Evolutionary conservation across 345 rosid species (phyloP).

Genomic region (Zanthoxylum bungeanum): DNA sequence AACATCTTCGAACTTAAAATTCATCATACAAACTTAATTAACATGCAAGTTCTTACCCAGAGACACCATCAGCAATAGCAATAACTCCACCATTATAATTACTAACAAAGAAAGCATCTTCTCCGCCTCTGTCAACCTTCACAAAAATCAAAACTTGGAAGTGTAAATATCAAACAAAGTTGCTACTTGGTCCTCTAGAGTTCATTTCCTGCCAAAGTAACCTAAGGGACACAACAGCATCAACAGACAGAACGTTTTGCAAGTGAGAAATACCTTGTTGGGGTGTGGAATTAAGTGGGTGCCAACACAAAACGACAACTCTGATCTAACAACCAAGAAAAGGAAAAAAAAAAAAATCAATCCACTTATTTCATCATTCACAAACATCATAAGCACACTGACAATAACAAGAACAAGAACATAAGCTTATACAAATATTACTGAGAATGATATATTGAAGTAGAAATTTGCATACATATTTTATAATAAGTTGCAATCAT

Average conservation of each 20-base stretch:
- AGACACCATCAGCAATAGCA: constrained; percentile 94
- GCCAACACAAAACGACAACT: constrained; percentile 53
- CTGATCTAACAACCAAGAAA: constrained; percentile 27
- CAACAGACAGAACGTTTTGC: neutral
- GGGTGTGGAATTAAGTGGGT: constrained; percentile 76
- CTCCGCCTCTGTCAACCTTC: constrained; percentile 82
- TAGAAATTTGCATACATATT: neutral
- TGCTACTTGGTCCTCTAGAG: neutral
- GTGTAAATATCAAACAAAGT: neutral
- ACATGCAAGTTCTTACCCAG: constrained; percentile 44
- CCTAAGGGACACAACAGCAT: neutral
- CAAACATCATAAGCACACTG: neutral
- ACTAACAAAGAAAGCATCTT: constrained; percentile 79
- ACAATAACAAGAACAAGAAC: neutral
- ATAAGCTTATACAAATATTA: neutral
- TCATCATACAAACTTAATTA: neutral
- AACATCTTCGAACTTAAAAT: neutral
- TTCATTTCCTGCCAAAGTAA: neutral
- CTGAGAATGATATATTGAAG: neutral
- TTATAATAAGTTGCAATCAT: neutral
- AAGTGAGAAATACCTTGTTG: constrained; percentile 45
- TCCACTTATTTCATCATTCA: neutral
- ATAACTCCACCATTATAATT: constrained; percentile 65
- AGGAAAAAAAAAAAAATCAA: neutral
- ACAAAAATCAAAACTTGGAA: constrained; percentile 2